phyloP scores from a whole-genome alignment of 2,329 filamentous ascomycete genomes.

The Hortaea sp. region DNA sequence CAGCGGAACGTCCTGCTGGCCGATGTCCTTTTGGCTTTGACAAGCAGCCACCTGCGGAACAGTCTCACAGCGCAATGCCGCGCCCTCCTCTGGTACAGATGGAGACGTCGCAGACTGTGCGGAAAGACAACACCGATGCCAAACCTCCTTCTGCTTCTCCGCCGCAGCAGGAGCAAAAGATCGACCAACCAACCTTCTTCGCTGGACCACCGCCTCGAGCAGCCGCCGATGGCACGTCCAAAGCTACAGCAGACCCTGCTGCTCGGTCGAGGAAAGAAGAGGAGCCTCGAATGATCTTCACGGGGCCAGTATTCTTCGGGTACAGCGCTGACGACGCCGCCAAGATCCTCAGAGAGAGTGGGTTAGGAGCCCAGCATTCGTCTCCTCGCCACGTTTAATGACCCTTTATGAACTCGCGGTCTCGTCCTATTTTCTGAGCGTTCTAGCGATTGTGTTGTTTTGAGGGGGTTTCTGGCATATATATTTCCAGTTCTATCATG shows the following conservation, averaged over 20 bases:
- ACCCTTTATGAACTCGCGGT: no score
- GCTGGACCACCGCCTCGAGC: background rate
- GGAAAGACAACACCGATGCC: background rate
- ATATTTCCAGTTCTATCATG: no score
- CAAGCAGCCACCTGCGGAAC: background rate
- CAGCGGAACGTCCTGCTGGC: background rate
- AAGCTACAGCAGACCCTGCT: background rate
- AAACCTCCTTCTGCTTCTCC: background rate
- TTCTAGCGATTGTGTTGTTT: no score
- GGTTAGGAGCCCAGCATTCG: slow-evolving; percentile 1
- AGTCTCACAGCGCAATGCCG: background rate
- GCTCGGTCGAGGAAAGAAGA: slow-evolving; percentile 1
- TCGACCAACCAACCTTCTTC: slow-evolving; percentile 1
- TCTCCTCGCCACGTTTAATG: no score
- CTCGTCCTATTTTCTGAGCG: no score
- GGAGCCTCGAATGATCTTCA: slow-evolving; percentile 70
- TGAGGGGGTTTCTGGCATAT: no score
- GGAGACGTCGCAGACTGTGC: background rate
- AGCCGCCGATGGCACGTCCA: background rate
- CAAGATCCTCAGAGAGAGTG: slow-evolving; percentile 51
- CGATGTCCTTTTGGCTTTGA: slow-evolving; percentile 14
- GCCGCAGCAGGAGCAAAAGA: background rate
- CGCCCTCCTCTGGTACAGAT: background rate
- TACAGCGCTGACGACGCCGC: slow-evolving; percentile 79
- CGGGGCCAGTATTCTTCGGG: slow-evolving; percentile 87